These are phyloP conservation scores for Termitomyces titanicus DNA, from an alignment of 768 basidiomycete species.

Conservation along the genomic window DNA sequence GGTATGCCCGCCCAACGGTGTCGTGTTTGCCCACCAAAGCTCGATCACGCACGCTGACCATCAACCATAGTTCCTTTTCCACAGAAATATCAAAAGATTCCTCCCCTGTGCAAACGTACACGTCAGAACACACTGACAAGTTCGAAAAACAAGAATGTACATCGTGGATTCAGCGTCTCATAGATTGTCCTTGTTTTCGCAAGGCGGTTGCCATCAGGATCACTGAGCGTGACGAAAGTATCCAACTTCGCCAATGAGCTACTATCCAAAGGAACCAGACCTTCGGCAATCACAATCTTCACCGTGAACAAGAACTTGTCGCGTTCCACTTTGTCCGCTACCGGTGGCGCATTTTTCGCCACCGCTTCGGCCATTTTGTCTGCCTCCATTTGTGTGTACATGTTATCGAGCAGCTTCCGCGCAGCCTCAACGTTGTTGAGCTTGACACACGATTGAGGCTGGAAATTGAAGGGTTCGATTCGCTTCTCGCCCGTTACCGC, in stretches of 20 bases:
- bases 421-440: constrained; percentile 96
- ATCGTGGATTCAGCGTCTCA: constrained; percentile 86
- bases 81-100: constrained; percentile 96
- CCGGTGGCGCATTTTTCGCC: constrained; percentile 54
- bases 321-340: constrained; percentile 65
- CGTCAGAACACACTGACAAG: constrained; percentile 3
- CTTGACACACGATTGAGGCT: constrained; percentile 91
- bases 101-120: constrained; percentile 63
- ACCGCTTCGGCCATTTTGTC: constrained; percentile 78
- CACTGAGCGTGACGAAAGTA: constrained; percentile 92
- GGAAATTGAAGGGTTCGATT: constrained; percentile 93
- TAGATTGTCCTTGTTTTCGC: constrained; percentile 97
- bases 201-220: constrained; percentile 83
- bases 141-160: constrained; percentile 42
- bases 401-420: constrained; percentile 84
- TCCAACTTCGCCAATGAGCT: constrained; percentile 80
- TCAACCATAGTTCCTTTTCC: constrained; percentile 92
- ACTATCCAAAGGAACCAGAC: constrained; percentile 71
- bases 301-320: constrained; percentile 85
- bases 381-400: constrained; percentile 89
- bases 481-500: constrained; percentile 82
- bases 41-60: constrained; percentile 91
- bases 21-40: constrained; percentile 91
- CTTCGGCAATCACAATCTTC: constrained; percentile 91
- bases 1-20: constrained; percentile 84